Base-by-base conservation (phyloP, 345 rosid genomes). In the Moricandia arvensis region DNA sequence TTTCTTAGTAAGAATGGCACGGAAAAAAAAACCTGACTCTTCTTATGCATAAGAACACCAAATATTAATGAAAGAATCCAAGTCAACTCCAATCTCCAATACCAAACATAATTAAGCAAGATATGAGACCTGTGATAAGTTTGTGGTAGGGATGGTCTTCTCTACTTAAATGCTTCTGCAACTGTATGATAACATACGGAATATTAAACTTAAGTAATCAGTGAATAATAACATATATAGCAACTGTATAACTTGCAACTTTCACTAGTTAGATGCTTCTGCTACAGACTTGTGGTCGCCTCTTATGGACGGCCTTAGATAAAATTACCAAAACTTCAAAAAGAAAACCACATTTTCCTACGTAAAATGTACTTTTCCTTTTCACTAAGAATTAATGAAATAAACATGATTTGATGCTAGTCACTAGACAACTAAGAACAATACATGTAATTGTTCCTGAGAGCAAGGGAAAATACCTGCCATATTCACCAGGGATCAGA, bases 131-230 rank as follows among this genome's bases (percentile, higher is more conserved):
- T 77, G 97, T 89, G 85, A 82, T 75, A 71, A 93, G 91, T 68
- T 87, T 93, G 79, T 91, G 98, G 81, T 71, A 91, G 47, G 97
- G 96, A 75, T 91, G 93, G 66, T 82, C 84, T 85, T 88, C 84
- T 73, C 71, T 75, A 66, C 88, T 86, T 71, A 89, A 70, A 80
- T 91, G 96, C 75, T 87, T 93, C 67, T 84, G 86, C 75, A 93
- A 86, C 98, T 93, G 88, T 69, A 53, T 71, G 3, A 65, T 55
- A 0, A 6, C 7, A 64, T 57, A 74, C 63, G 18, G 53, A 55
- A 54, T 5, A 18, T 0, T 27, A 55, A 64, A 54, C 2, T 33
- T 33, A 33, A 33, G 37, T 33, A 33, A 4, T 29, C 31, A 33
- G 37, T 33, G 37, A 33, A 33, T 33, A 33, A 8, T 33, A 33